phyloP scores from a whole-genome alignment of 352 stramenopile genomes.

The Pythium graminicola region DNA sequence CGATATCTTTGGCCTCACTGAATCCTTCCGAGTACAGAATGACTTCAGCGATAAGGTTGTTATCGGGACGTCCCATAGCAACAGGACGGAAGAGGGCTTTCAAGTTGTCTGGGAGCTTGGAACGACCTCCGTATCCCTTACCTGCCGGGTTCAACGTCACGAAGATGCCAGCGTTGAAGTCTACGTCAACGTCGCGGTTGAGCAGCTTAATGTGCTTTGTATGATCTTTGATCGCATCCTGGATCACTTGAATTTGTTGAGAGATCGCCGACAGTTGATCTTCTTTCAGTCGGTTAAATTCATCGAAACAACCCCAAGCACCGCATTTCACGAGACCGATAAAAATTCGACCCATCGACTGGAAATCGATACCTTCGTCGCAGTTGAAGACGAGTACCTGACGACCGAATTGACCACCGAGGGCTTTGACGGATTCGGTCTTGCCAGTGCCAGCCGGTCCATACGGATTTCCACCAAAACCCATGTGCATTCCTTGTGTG shows the following conservation, averaged over 20 bases:
- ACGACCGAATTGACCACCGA: conserved; percentile 96
- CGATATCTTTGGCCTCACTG: conserved; percentile 94
- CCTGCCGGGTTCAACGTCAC: conserved; percentile 99
- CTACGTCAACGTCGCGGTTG: conserved; percentile 91
- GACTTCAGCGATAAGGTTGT: conserved; percentile 98
- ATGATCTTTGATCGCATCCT: conserved; percentile 64
- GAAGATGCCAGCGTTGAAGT: conserved; percentile 99
- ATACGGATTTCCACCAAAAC: conserved; percentile 98
- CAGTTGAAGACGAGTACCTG: conserved; percentile 99
- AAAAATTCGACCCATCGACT: conserved; percentile 99
- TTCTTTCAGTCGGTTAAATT: conserved; percentile 99
- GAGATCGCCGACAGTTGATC: conserved; percentile 98
- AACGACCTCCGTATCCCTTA: conserved; percentile 98
- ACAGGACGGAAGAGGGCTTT: conserved; percentile 99
- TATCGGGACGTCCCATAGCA: conserved; percentile 99
- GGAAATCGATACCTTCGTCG: conserved; percentile 99
- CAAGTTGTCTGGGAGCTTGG: conserved; percentile 96
- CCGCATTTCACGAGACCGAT: conserved; percentile 98
- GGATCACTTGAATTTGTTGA: conserved; percentile 99
- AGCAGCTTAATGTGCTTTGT: conserved; percentile 90
- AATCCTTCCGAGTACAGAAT: conserved; percentile 99
- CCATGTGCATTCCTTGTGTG: conserved; percentile 98
- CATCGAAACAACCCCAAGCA: conserved; percentile 99
- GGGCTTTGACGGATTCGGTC: conserved; percentile 99
- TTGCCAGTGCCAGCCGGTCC: conserved; percentile 99